Conservation (phyloP, 2,329 filamentous ascomycete species). For the Cucurbitaria berberidis region DNA sequence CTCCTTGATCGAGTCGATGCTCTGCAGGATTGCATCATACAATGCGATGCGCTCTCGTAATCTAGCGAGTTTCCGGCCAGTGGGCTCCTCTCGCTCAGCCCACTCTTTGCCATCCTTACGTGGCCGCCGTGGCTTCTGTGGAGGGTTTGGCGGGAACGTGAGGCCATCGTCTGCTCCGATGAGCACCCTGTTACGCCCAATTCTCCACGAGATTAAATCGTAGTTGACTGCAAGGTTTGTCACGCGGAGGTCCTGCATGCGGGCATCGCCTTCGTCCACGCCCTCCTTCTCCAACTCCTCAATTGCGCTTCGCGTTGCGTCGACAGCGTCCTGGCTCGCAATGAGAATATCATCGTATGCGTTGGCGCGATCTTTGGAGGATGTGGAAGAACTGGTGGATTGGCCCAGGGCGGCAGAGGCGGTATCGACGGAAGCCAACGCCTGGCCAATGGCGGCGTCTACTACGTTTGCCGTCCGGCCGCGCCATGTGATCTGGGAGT, state of each 20-base stretch:
- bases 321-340: slow-evolving; percentile 89
- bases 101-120: slow-evolving; percentile 58
- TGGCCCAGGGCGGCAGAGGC: slow-evolving; percentile 60
- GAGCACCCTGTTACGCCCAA: slow-evolving; percentile 88
- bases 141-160: slow-evolving; percentile 59
- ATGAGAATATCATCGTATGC: slow-evolving; percentile 92
- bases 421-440: slow-evolving; percentile 71
- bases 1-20: slow-evolving; percentile 86
- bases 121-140: slow-evolving; percentile 58
- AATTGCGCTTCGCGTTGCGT: slow-evolving; percentile 90
- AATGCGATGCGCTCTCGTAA: slow-evolving; percentile 86
- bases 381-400: slow-evolving; percentile 49
- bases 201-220: slow-evolving; percentile 90
- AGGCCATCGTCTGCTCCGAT: slow-evolving; percentile 84
- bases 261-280: slow-evolving; percentile 78
- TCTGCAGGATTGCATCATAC: slow-evolving; percentile 90
- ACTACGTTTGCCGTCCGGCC: slow-evolving; percentile 85
- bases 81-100: slow-evolving; percentile 66
- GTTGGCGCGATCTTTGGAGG: slow-evolving; percentile 73
- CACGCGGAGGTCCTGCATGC: slow-evolving; percentile 92
- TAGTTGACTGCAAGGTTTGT: slow-evolving; percentile 94
- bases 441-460: slow-evolving; percentile 88
- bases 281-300: slow-evolving; percentile 87
- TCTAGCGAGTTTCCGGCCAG: slow-evolving; percentile 76
- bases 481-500: slow-evolving; percentile 79